Evolutionary conservation across 2,329 filamentous ascomycete species (phyloP), one percentile per base, ranked within the genome.

Genomic region (Chaetomium olivaceum): DNA sequence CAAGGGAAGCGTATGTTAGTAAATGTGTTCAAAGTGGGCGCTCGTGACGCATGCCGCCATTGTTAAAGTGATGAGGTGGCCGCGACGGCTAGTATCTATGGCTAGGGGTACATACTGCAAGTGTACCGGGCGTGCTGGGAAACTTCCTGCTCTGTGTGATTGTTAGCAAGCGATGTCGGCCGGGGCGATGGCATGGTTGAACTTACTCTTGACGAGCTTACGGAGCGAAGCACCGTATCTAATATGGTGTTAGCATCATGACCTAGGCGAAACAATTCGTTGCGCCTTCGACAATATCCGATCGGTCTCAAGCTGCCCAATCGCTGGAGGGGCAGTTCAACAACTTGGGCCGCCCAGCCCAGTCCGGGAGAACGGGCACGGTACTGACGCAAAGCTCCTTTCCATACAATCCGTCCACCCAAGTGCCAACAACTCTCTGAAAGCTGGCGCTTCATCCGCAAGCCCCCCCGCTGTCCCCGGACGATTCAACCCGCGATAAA

Each of bases 181-280:
- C 2, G 8, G 21, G 16, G 43, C 1, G 7, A 3, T 23, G 27
- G 27, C n/a, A 23, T 46, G 54, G 23, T 58, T 21, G 12, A 14
- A 63, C 66, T 64, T 62, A 67, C 66, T 97, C 92, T 98, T 98
- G 80, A 95, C 90, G 82, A 93, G 93, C 89, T 98, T 98, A 85
- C 93, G 92, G 84, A 98, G 92, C 78, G 95, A 98, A 81, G 95
- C 94, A 93, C 94, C 95, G 84, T 96, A 96, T 88, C 92, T 94
- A 75, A 61, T 67, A 63, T 65, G 50, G 36, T 63, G 67, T 71
- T 55, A 65, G 68, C 68, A 54, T 43, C 33, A 9, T 31, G 29
- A 43, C 54, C 60, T 9, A 16, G 19, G 21, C 43, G 1, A 16
- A 7, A 51, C 33, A 5, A 14, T 6, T 29, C 9, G 52, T 36